Evolutionary conservation across 805 yeast genomes (phyloP).

Genomic region (Candida ulmi): DNA sequence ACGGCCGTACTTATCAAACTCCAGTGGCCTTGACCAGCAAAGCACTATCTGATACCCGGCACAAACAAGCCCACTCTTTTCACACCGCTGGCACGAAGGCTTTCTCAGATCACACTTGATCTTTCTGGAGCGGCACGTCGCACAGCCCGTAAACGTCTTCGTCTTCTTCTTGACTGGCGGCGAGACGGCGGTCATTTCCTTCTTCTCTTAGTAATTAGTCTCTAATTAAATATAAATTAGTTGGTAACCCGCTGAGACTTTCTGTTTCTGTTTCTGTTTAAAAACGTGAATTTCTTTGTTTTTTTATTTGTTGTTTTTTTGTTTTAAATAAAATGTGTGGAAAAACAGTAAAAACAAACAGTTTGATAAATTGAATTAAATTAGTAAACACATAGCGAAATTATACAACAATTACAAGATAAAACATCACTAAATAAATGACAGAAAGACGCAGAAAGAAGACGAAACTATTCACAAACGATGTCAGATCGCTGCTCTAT

Average conservation of each 20-base stretch:
- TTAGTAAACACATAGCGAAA: too few relatives aligned
- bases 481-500: slow-evolving; percentile 53
- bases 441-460: slow-evolving; percentile 28
- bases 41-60: slow-evolving; percentile 81
- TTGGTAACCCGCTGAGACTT: too few relatives aligned
- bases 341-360: too few relatives aligned
- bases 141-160: slow-evolving; percentile 84
- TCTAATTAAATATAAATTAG: too few relatives aligned
- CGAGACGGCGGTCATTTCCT: background rate
- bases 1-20: slow-evolving; percentile 41
- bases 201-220: too few relatives aligned
- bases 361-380: too few relatives aligned
- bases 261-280: too few relatives aligned
- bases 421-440: too few relatives aligned
- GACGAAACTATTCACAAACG: slow-evolving; percentile 40
- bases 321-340: too few relatives aligned
- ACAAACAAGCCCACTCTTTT: slow-evolving; percentile 59
- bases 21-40: slow-evolving; percentile 61
- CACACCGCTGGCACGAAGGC: slow-evolving; percentile 72
- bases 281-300: too few relatives aligned
- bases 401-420: too few relatives aligned
- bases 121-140: slow-evolving; percentile 77
- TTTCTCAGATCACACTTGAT: slow-evolving; percentile 71
- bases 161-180: slow-evolving; percentile 31
- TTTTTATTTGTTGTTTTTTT: too few relatives aligned